A percentile compares a stretch with the other conserved stretches of the same genome.
phyloP scores from a whole-genome alignment of 495 filamentous ascomycete genomes.

The Durotheca rogersii region DNA sequence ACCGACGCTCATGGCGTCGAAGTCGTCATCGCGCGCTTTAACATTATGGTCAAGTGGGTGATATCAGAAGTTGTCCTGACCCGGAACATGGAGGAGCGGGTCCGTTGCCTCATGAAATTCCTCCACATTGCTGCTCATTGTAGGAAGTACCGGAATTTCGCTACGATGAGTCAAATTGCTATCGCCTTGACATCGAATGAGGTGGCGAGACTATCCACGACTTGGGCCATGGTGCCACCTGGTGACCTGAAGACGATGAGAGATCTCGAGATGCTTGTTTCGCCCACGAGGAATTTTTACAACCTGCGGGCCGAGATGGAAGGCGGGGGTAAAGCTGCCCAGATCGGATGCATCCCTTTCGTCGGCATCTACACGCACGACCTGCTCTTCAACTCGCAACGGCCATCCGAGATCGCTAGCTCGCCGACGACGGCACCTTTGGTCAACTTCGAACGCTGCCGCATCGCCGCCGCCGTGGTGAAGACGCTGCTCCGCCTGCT shows the following conservation, averaged over 20 bases:
- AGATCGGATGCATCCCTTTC: constrained; percentile 93
- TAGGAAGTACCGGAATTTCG: constrained; percentile 86
- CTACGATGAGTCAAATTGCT: constrained; percentile 92
- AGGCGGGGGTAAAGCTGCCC: constrained; percentile 50
- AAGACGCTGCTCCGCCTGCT: constrained; percentile 88
- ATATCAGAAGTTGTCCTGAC: constrained; percentile 90
- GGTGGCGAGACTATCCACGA: constrained; percentile 69
- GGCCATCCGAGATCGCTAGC: constrained; percentile 69
- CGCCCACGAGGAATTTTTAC: constrained; percentile 88
- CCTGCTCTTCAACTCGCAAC: constrained; percentile 92
- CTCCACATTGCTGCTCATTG: constrained; percentile 90
- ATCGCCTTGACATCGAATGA: constrained; percentile 87
- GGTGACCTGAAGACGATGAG: constrained; percentile 70
- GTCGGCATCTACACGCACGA: constrained; percentile 95
- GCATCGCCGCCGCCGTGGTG: constrained; percentile 85
- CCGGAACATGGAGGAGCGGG: constrained; percentile 75
- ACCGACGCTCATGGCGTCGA: constrained; percentile 85
- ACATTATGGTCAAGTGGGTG: constrained; percentile 96
- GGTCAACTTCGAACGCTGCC: constrained; percentile 93
- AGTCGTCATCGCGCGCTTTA: constrained; percentile 94
- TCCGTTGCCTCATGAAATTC: constrained; percentile 80
- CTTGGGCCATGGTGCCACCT: constrained; percentile 76
- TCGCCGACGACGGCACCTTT: constrained; percentile 68
- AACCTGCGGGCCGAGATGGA: constrained; percentile 93
- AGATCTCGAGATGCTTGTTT: constrained; percentile 80